Conservation (phyloP, 2,329 filamentous ascomycete species). For the Pseudomassariella vexata region DNA sequence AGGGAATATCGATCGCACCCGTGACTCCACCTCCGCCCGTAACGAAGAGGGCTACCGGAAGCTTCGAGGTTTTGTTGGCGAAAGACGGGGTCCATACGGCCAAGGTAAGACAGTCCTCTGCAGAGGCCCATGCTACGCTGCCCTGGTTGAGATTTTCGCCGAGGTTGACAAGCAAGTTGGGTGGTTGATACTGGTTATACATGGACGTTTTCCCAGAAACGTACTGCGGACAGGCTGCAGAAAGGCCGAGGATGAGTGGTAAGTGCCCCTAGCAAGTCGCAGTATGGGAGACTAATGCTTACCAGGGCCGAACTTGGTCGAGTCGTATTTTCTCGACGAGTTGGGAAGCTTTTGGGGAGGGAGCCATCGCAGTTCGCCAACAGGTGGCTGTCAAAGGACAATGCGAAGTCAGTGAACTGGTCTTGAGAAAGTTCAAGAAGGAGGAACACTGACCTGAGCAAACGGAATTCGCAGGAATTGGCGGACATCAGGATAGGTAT, state of each 20-base stretch:
- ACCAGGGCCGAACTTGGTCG: constrained; percentile 2
- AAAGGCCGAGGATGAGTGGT: no score
- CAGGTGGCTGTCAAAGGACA: neutral
- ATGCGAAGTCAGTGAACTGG: no score
- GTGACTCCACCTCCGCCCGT: constrained; percentile 1
- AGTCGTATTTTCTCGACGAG: neutral
- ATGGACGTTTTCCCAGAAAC: neutral
- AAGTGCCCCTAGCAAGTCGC: no score
- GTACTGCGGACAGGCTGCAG: constrained; percentile 2
- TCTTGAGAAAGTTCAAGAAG: no score
- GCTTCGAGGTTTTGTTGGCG: constrained; percentile 7
- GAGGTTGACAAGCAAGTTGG: constrained; percentile 5
- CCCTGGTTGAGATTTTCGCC: neutral
- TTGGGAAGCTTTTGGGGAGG: neutral
- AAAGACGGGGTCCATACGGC: constrained; percentile 31
- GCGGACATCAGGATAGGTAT: constrained; percentile 4
- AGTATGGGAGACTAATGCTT: neutral
- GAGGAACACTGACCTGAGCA: constrained; percentile 2
- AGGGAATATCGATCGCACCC: neutral
- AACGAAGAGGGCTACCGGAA: neutral
- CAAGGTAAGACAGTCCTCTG: constrained; percentile 30
- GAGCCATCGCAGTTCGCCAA: constrained; percentile 5
- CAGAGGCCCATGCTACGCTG: constrained; percentile 6
- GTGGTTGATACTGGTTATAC: constrained; percentile 17
- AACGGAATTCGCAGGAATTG: constrained; percentile 1